Evolutionary conservation across 345 rosid species (phyloP).

Genomic region (Gossypium australe): DNA sequence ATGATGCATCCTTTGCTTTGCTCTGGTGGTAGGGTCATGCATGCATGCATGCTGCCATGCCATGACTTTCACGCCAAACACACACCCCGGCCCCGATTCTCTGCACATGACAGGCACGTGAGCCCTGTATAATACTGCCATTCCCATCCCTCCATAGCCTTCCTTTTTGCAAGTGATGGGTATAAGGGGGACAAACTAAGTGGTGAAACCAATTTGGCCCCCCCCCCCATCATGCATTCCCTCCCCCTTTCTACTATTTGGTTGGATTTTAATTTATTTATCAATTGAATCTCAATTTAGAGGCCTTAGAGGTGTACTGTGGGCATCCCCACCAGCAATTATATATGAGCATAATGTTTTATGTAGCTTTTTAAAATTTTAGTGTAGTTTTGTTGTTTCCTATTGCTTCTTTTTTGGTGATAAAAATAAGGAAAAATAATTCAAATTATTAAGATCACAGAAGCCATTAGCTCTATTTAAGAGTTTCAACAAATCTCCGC

Average conservation of each 20-base stretch:
- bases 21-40: constrained; percentile 17
- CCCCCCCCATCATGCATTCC: neutral
- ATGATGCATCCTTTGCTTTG: neutral
- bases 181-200: constrained; percentile 21
- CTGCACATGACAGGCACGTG: constrained; percentile 24
- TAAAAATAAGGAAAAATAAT: too few relatives aligned
- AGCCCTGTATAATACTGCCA: neutral
- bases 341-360: too few relatives aligned
- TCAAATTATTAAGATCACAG: too few relatives aligned
- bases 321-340: too few relatives aligned
- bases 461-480: too few relatives aligned
- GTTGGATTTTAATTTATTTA: neutral
- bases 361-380: neutral
- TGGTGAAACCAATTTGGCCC: neutral
- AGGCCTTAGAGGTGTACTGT: too few relatives aligned
- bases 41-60: too few relatives aligned
- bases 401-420: too few relatives aligned
- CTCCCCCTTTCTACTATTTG: neutral
- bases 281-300: too few relatives aligned
- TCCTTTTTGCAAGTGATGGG: constrained; percentile 15
- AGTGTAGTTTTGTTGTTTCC: too few relatives aligned
- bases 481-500: too few relatives aligned
- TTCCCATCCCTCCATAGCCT: neutral
- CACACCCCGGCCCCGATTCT: neutral
- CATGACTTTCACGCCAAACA: constrained; percentile 19